Evolutionary conservation across 306 rosid species (phyloP).

Genomic region (Vicia sativa): DNA sequence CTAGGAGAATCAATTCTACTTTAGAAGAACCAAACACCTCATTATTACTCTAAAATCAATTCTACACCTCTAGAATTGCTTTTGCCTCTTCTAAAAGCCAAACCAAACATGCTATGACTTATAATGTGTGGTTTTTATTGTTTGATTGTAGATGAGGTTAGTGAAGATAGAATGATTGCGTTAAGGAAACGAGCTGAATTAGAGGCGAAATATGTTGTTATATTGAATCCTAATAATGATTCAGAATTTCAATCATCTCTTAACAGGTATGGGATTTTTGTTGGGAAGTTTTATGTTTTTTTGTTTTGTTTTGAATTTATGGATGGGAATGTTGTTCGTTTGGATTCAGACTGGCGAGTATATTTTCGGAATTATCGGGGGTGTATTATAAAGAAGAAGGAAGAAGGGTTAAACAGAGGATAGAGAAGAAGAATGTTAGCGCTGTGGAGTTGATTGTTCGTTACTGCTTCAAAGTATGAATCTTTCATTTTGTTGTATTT

Average conservation of each 20-base stretch:
- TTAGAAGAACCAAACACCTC: too few relatives aligned
- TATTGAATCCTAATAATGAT: constrained; percentile 61
- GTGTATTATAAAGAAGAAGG: constrained; percentile 86
- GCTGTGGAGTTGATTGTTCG: constrained; percentile 73
- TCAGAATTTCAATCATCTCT: constrained; percentile 61
- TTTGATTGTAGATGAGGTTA: constrained; percentile 63
- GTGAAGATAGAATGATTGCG: constrained; percentile 87
- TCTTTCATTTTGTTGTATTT: constrained; percentile 9
- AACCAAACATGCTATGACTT: not conserved
- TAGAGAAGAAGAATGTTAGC: constrained; percentile 73
- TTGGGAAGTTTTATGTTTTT: not conserved
- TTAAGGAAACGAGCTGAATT: constrained; percentile 89
- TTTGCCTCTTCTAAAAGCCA: too few relatives aligned
- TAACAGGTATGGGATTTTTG: constrained; percentile 49
- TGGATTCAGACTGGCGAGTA: constrained; percentile 64
- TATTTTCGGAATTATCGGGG: constrained; percentile 68
- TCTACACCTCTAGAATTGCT: too few relatives aligned
- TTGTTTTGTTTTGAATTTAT: not conserved
- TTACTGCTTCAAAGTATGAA: constrained; percentile 83
- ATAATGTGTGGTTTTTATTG: constrained; percentile 9
- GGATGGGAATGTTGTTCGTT: not conserved
- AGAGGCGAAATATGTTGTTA: constrained; percentile 67
- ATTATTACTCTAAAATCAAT: too few relatives aligned
- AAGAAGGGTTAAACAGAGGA: constrained; percentile 66
- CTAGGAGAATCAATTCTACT: too few relatives aligned